Conservation (phyloP, 345 rosid species). For the Reutealis trisperma region DNA sequence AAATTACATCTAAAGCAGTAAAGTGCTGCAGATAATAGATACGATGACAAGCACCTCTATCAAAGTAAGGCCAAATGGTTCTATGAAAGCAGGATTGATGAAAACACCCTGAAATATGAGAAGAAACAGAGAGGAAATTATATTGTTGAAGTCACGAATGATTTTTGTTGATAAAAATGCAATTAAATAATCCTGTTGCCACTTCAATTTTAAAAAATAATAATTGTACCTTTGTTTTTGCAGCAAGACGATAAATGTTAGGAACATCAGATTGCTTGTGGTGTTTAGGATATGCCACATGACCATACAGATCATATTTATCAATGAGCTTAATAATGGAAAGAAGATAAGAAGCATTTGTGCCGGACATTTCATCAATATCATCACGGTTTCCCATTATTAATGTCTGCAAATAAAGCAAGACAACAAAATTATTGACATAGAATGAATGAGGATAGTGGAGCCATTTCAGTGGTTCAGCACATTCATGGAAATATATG, state of each 20-base stretch:
- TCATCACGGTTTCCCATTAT: constrained; percentile 98
- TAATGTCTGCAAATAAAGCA: constrained; percentile 63
- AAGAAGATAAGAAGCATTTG: constrained; percentile 84
- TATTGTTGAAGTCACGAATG: neutral
- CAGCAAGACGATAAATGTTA: constrained; percentile 92
- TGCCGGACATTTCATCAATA: constrained; percentile 93
- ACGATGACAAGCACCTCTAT: constrained; percentile 66
- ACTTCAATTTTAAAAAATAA: neutral
- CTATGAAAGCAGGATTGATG: constrained; percentile 96
- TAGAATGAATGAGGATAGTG: constrained; percentile 14
- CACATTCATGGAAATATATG: neutral
- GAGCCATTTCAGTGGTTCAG: neutral
- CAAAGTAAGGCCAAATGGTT: constrained; percentile 94
- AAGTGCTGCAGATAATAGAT: neutral
- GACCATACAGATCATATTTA: constrained; percentile 95
- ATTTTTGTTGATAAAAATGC: constrained; percentile 2
- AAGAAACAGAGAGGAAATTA: neutral
- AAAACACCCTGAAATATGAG: constrained; percentile 73
- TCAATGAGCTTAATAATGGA: constrained; percentile 91
- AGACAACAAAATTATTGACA: neutral
- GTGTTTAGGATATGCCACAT: constrained; percentile 96
- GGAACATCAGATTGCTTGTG: constrained; percentile 97
- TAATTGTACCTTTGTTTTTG: constrained; percentile 79
- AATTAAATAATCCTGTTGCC: neutral
- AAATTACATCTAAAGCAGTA: neutral